Evolutionary conservation across 257 asterid species (phyloP), one percentile per base, ranked within the genome.

Genomic region (Forsythia viridissima): DNA sequence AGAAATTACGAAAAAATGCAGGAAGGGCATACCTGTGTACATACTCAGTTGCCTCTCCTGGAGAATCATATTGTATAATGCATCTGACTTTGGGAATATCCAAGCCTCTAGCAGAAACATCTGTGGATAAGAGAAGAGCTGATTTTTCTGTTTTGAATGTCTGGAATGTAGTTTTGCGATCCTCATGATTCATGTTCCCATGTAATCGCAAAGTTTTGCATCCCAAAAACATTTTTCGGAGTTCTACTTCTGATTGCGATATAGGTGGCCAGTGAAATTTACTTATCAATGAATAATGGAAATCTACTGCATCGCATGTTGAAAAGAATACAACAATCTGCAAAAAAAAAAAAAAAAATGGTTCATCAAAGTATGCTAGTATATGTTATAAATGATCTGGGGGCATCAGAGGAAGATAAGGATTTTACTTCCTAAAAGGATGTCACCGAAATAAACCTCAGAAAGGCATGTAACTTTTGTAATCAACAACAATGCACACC

Each of bases 11-110:
- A 37, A 30, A 8, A n/a, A 71, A 70, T 38, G 24, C 66, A 37
- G 83, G 46, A 76, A 78, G 39, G 38, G 84, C 76, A 71, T 84
- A 96, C 99, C 99, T 90, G 90, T 96, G 99, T 76, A 96, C 98
- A 92, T 93, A 96, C 81, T 96, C 99, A 43, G 98, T 91, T 76
- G 97, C 97, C 88, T 96, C 99, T 77, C 99, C 97, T 37, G 99
- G 99, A 82, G 99, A 91, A 86, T 96, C 99, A 85, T 96, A 96
- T 82, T 96, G 99, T 77, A 96, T 87, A 81, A 96, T 96, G 86
- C 93, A 96, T 87, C 90, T 89, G 73, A 96, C 98, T 88, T 92
- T 88, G n/a, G 99, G 98, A 77, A 96, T 85, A 86, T 96, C 99
- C 81, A 96, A 88, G 77, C 99, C 99, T 86, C 99, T 91, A 70